Evolutionary conservation across 2,329 filamentous ascomycete species (phyloP), one percentile per base, ranked within the genome.

Genomic region (Sclerotinia glacialis): DNA sequence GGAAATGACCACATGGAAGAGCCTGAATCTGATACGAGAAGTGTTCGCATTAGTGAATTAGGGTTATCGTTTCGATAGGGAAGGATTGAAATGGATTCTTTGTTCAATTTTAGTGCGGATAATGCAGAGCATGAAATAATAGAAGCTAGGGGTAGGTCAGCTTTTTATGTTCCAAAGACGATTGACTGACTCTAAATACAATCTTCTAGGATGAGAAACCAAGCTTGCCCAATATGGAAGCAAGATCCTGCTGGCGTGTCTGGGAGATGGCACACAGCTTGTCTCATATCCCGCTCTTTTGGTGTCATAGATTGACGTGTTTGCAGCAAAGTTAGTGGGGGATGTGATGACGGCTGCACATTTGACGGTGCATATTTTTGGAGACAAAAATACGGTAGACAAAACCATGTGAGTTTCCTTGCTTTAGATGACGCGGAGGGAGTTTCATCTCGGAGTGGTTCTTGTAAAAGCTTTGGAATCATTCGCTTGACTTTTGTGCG

Each of bases 181-280:
- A 44, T 42, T 3, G 11, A 67, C 78, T 71, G 42, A 28, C 42
- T 47, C 21, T 59, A 47, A 9, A 47, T 72, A 82, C 80, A 77
- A 54, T 81, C 78, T 50, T 79, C 79, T 1, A 83, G 67, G 8
- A 82, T 73, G 6, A 83, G 69, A 67, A 78, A 80, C 82, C 82
- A 83, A 12, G 82, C 65, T 69, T 83, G 82, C 0, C 79, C 75
- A 54, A 83, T 78, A 65, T 83, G 81, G 65, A 82, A 83, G 63
- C 80, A 83, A 23, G 78, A 71, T 1, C 75, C 77, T 12, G 74
- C 69, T 0, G 75, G 75, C 3, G 75, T 76, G 50, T 76, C 74
- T 1, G 75, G 75, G 18, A 78, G 72, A 64, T 78, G 77, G 62
- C 81, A 79, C 11, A 83, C 78, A 3, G 79, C 81, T 69, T 83